Conservation (phyloP, 805 yeast species). For the Ogataea populi-albae region DNA sequence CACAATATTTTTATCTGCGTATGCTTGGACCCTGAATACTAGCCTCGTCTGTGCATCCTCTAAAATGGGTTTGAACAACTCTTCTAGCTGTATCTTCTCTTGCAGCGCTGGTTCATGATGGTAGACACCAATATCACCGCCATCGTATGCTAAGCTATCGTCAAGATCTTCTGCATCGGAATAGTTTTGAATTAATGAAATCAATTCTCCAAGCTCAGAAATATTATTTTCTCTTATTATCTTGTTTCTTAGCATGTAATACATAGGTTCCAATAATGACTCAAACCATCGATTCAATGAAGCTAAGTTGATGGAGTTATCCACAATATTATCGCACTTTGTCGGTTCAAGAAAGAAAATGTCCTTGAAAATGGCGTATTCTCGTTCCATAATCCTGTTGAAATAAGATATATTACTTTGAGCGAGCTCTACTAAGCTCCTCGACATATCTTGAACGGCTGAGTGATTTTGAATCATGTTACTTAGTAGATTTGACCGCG, state of each 20-base stretch:
- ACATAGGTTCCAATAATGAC: slow-evolving; percentile 69
- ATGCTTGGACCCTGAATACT: slow-evolving; percentile 73
- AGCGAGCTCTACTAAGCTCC: slow-evolving; percentile 54
- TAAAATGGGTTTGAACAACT: slow-evolving; percentile 65
- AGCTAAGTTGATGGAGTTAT: slow-evolving; percentile 31
- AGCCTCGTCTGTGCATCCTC: slow-evolving; percentile 78
- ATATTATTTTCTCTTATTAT: slow-evolving; percentile 72
- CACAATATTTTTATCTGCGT: slow-evolving; percentile 65
- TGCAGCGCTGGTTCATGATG: slow-evolving; percentile 17
- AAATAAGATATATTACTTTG: slow-evolving; percentile 62
- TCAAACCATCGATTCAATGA: slow-evolving; percentile 57
- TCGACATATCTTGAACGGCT: slow-evolving; percentile 20
- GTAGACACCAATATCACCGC: slow-evolving; percentile 15
- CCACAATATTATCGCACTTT: slow-evolving; percentile 14
- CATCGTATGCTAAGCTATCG: slow-evolving; percentile 12
- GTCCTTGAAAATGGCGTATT: slow-evolving; percentile 52
- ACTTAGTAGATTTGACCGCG: slow-evolving; percentile 49
- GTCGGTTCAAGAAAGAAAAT: slow-evolving; percentile 43
- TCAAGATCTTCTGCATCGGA: slow-evolving; percentile 54
- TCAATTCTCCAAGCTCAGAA: slow-evolving; percentile 66
- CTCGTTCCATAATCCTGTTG: slow-evolving; percentile 58
- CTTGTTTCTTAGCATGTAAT: slow-evolving; percentile 63
- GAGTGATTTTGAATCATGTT: slow-evolving; percentile 33
- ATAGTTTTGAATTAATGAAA: slow-evolving; percentile 64
- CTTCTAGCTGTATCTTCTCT: slow-evolving; percentile 35